Conservation (phyloP, 2,329 filamentous ascomycete genomes). For the Neurospora sp. region DNA sequence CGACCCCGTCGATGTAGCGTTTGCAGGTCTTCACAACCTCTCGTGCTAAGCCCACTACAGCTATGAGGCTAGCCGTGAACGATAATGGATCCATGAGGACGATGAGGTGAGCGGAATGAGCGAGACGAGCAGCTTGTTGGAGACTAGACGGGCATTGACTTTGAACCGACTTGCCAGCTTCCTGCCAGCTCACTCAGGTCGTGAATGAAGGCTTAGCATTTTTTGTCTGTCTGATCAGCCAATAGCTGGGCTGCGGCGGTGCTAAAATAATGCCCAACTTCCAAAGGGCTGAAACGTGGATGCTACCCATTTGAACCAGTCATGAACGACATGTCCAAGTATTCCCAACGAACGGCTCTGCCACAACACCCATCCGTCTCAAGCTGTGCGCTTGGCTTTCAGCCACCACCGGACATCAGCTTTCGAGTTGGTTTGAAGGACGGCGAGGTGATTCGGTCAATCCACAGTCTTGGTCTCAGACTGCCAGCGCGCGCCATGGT, state of each 20-base stretch:
- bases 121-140: background rate
- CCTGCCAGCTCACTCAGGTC: background rate
- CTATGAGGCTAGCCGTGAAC: background rate
- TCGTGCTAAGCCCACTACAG: background rate
- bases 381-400: background rate
- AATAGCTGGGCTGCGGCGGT: background rate
- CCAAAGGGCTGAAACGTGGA: background rate
- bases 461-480: background rate
- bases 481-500: background rate
- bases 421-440: background rate
- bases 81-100: background rate
- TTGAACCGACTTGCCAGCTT: background rate
- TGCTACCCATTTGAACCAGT: background rate
- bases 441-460: background rate
- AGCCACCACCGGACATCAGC: background rate
- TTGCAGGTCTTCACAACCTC: conserved; percentile 2
- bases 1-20: conserved; percentile 7
- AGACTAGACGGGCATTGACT: background rate
- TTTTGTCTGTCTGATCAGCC: background rate
- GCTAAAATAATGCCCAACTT: background rate
- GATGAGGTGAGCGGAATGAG: background rate
- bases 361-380: background rate
- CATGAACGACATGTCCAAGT: background rate
- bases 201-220: background rate
- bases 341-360: background rate